Evolutionary conservation across 2,329 filamentous ascomycete species (phyloP), one percentile per base, ranked within the genome.

Genomic region (Xylaria sp.): DNA sequence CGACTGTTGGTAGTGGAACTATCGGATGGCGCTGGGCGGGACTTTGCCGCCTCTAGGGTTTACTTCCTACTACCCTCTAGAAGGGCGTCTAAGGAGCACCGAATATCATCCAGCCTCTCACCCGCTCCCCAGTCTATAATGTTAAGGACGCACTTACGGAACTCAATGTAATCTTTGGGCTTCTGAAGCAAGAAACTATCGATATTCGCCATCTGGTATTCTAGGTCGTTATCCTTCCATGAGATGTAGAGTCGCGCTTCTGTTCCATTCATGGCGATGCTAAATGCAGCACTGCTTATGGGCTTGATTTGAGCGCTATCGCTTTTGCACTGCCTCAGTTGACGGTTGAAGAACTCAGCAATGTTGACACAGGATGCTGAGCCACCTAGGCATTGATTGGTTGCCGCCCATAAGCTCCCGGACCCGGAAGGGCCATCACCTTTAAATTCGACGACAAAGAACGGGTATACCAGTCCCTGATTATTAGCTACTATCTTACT

Each of bases 51-150:
- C 5, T 38, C 33, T n/a, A 33, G 38, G 9, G 56, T 27, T 35
- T 3, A 10, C 29, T 33, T 62, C 43, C 48, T 44, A 29, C 31
- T 27, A 21, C 52, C 54, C 31, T 54, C 59, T 13, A 43, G 9
- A 21, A 58, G 37, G 35, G 15, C 13, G 25, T 58, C 54, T 13
- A 64, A 29, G 10, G 57, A 48, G 9, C 23, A 15, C 51, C 46
- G 54, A 35, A 78, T 74, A 3, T 64, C 63, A 1, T 62, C 51
- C n/a, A 78, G 57, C 4, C 74, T 71, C 29, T 56, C 40, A 25
- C 68, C 65, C 23, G 62, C 69, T 0, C 74, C 75, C 74, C 74
- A 77, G 47, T 77, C 74, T 7, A 77, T 65, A n/a, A 78, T 77
- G 41, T 76, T 77, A 7, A 54, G 68, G 23, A 77, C 71, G 43